Percentiles rank a stretch among this genome's conserved stretches.
Evolutionary conservation across 164 flowering plant species (phyloP).

Genomic region (Annona cherimola): DNA sequence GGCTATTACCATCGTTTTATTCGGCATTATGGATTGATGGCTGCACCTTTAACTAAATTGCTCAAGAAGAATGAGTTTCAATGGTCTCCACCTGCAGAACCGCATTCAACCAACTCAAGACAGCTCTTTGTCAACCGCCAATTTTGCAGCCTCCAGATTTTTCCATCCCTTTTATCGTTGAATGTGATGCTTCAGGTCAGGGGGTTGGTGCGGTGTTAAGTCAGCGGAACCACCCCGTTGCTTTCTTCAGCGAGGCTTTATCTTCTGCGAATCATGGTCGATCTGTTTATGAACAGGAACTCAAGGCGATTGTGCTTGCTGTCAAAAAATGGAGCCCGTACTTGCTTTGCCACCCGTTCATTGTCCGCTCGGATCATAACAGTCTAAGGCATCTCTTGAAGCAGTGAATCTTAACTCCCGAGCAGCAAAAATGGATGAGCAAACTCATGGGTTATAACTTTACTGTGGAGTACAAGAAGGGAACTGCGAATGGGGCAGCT

Average conservation of each 20-base stretch:
- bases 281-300: no score
- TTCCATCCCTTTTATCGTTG: no score
- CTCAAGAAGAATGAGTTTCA: background rate
- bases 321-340: constrained; percentile 5
- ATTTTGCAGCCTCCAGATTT: background rate
- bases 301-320: no score
- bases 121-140: background rate
- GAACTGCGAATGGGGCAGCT: constrained; percentile 1
- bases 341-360: background rate
- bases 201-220: no score
- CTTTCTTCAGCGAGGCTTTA: no score
- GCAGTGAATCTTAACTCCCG: background rate
- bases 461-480: constrained; percentile 1
- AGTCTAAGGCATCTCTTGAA: background rate
- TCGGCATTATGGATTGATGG: background rate
- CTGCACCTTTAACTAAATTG: background rate
- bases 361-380: background rate
- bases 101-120: constrained; percentile 1
- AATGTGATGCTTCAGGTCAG: no score
- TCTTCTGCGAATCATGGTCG: no score
- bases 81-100: background rate
- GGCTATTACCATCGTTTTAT: background rate
- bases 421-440: constrained; percentile 3
- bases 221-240: no score
- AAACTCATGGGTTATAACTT: background rate